Evolutionary conservation across 495 filamentous ascomycete species (phyloP), one percentile per base, ranked within the genome.

Genomic region (Immersiella caudata): DNA sequence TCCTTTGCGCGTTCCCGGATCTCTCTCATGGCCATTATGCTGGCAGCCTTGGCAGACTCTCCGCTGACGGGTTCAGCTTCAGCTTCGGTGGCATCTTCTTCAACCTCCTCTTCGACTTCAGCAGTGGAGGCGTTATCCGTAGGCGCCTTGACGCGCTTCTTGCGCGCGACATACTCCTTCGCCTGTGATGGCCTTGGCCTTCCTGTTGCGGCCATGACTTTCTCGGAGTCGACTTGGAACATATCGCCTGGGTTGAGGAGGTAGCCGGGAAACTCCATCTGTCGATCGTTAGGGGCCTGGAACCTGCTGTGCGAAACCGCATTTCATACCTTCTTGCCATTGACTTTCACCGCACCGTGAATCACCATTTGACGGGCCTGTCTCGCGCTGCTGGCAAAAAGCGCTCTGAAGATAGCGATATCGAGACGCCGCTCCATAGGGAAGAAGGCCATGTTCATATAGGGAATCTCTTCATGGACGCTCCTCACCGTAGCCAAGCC

Each of bases 221-320:
- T 87, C 6, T 95, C 92, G 51, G 89, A 85, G 8, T 97, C 91
- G 73, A 99, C 96, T 73, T 94, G 91, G 85, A 98, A 99, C 84
- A 99, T 90, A 75, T 99, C 95, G 58, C 95, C 95, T 11, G 95
- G 95, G 79, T 99, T 99, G 27, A 99, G 89, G 73, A 93, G 90
- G 80, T 98, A 99, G 68, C 92, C 89, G 0, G 95, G 94, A 75
- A 97, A 89, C 56, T 83, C 85, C 91, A 98, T 96, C 95, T 97
- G 55, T n/a, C 9, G 0, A 9, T 6, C 27, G 66, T 68, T 26
- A 64, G 62, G 12, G 29, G 27, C 40, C 21, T 2, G 7, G 29
- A 6, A 56, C n/a, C 4, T 18, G 18, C 18, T 7, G 9, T 18
- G 16, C 21, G 1, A 2, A 16, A 12, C n/a, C 5, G 21, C 5